Base-by-base conservation (phyloP, 495 filamentous ascomycete genomes). In the Neurospora sp. region DNA sequence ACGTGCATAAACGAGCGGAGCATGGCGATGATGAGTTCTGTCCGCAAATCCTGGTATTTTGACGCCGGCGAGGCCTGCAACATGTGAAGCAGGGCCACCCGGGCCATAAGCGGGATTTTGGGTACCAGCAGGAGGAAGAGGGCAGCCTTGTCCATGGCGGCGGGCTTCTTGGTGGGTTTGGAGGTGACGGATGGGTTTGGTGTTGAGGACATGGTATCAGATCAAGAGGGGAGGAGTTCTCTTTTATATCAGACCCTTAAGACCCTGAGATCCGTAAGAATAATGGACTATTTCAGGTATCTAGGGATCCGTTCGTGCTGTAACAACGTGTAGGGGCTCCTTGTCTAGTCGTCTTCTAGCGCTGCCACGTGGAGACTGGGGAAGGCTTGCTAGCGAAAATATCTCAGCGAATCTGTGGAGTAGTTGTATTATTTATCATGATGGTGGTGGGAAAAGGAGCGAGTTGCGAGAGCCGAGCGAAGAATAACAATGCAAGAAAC, bases 11-110 rank as follows among this genome's bases (percentile, higher is more conserved):
- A 87, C 0, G 88, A 85, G 23, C 93, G 91, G 39, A 97, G 75
- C 23, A 96, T 79, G 23, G 89, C 87, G 72, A 96, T 84, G 1
- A 86, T 91, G 70, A 98, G 77, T 48, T 91, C 91, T 12, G 92
- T 95, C 42, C 90, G 88, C 14, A 98, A 82, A 78, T 96, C 92
- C 80, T 94, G 90, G 84, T 95, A 93, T 27, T 88, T 86, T 0
- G 91, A 87, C 3, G 86, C 89, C 27, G 89, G 85, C 0, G 93
- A 92, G 71, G 91, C 80, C 39, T 85, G 85, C 18, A 96, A 82
- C 4, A 89, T 79, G 81, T 96, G 92, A 41, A 87, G 83, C 16
- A 94, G n/a, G 27, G 90, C 82, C 4, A 90, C 90, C 76, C 90
- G 90, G 10, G 90, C 70, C 59, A 96, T 83, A 37, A 93, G 77